Base-by-base conservation (phyloP, 1,139 yeast genomes). In the Hansenula sp. region DNA sequence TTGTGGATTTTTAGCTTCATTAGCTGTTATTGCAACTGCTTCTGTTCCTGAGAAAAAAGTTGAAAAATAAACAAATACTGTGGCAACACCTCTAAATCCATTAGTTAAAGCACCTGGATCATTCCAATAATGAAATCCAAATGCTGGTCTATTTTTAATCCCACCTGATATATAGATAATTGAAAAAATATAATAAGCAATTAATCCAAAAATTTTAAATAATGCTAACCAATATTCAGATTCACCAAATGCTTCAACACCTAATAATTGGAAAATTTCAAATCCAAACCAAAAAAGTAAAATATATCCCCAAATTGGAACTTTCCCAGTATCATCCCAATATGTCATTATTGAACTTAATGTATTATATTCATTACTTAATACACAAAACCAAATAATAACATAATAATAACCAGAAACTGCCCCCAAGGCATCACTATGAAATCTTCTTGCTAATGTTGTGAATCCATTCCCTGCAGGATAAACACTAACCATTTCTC, bases 341-440 rank as follows among this genome's bases (percentile, higher is more conserved):
- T 71, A 81, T 56, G 75, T 68, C 51, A 86, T 74, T 40, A 86
- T 76, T 56, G 83, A 85, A 16, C 92, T 88, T 27, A 83, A 76
- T 7, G 88, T 87, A 29, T 90, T 82, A 45, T 86, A 70, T 64
- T 87, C 96, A 48, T 85, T 82, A 9, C 94, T 85, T 61, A 78
- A 80, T 6, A 95, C 85, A 52, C 83, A 81, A 42, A 89, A 87
- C 92, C 94, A 86, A 20, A 85, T 77, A 61, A 85, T 85, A 84
- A 92, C 84, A 61, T 87, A 87, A 63, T 76, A 73, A 77, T 87
- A 86, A 37, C 92, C 94, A 52, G 82, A 78, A 34, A 92, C 80
- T 38, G 88, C 87, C 46, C 95, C 94, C 42, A 83, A 65, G 6
- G 88, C 77, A 26, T 82, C 80, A 24, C 83, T 76, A 46, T 76